Conservation (phyloP, 148 eudicot species). For the Camellia lanceoleosa region DNA sequence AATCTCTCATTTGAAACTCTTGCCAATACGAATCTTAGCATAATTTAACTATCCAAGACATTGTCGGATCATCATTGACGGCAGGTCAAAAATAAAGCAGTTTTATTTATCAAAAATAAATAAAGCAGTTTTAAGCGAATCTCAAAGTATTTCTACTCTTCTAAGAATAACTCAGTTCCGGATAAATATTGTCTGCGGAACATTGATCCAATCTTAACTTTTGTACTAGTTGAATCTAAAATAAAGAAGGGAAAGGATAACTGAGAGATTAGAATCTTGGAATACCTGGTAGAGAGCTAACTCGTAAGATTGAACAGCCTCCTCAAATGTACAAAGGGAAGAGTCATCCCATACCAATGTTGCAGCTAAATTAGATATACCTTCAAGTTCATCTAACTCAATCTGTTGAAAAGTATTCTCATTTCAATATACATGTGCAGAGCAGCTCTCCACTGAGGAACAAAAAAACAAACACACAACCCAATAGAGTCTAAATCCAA, state of each 20-base stretch:
- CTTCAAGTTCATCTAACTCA: constrained; percentile 79
- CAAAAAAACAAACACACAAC: constrained; percentile 16
- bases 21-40: background rate
- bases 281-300: constrained; percentile 59
- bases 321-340: constrained; percentile 42
- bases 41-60: background rate
- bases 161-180: background rate
- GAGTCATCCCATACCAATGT: constrained; percentile 81
- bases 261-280: constrained; percentile 18
- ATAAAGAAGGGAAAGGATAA: constrained; percentile 5
- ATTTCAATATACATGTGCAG: constrained; percentile 14
- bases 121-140: background rate
- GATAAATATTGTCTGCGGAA: background rate
- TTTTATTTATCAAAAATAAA: background rate
- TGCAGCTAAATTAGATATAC: constrained; percentile 53
- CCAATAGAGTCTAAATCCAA: constrained; percentile 13
- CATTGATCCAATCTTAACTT: background rate
- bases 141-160: background rate
- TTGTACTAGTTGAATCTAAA: background rate
- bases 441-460: constrained; percentile 16
- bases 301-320: constrained; percentile 61
- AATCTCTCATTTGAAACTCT: background rate
- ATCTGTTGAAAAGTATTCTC: constrained; percentile 47
- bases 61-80: background rate
- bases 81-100: background rate